Conservation (phyloP, 2,329 filamentous ascomycete genomes). For the Sporothrix pallida region DNA sequence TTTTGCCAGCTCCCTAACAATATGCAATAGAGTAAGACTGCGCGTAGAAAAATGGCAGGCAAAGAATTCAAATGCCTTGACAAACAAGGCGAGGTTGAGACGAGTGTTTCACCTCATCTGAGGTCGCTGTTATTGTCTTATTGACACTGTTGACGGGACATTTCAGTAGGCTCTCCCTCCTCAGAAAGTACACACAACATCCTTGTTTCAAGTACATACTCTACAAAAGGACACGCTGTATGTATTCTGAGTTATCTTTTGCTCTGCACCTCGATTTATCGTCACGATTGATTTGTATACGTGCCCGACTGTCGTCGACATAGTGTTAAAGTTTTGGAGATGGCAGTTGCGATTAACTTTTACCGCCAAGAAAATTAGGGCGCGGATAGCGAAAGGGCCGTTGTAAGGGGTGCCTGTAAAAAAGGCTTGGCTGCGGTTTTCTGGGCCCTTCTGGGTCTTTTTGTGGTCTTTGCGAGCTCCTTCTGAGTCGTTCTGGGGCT, state of each 20-base stretch:
- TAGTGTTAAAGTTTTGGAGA: not conserved
- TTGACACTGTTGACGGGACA: not conserved
- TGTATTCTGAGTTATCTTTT: too few species aligned
- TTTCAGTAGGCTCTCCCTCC: not conserved
- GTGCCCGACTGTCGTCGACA: too few species aligned
- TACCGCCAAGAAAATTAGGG: conserved; percentile 15
- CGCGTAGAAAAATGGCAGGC: not conserved
- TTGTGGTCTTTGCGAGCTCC: not conserved
- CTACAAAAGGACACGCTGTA: too few species aligned
- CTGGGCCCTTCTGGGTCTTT: not conserved
- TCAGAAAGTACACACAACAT: not conserved
- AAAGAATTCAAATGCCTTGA: not conserved
- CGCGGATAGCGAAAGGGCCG: not conserved
- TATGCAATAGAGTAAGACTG: not conserved
- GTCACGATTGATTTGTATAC: too few species aligned
- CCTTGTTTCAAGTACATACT: too few species aligned
- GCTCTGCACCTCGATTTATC: too few species aligned
- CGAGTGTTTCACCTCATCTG: conserved; percentile 15
- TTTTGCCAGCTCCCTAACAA: not conserved
- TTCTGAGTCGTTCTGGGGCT: too few species aligned
- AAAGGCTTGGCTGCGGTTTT: not conserved
- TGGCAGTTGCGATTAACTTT: conserved; percentile 6
- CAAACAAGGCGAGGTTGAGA: conserved; percentile 2
- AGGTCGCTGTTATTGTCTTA: not conserved
- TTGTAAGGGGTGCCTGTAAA: conserved; percentile 3